These are phyloP conservation scores for Cladosporium sp. DNA, from an alignment of 2,329 filamentous ascomycete species.

Conservation along the genomic window DNA sequence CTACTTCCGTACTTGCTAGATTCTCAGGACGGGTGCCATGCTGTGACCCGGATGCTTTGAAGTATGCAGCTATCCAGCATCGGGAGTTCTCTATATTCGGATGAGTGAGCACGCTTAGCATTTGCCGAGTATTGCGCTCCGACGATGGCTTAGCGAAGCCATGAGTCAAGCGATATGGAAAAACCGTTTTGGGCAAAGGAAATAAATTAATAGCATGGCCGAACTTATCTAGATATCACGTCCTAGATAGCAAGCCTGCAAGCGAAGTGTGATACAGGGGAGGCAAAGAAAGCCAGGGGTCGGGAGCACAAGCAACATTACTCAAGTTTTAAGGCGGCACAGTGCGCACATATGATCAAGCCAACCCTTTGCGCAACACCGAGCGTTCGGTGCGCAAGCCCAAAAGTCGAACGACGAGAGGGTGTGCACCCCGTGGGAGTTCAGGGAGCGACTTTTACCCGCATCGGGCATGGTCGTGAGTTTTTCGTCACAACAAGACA, in stretches of 20 bases:
- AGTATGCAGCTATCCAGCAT: too few relatives aligned
- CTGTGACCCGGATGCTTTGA: too few relatives aligned
- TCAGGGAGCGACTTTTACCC: not conserved
- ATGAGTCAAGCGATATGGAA: not conserved
- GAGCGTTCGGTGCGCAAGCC: too few relatives aligned
- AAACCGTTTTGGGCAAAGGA: not conserved
- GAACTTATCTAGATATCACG: not conserved
- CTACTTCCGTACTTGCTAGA: too few relatives aligned
- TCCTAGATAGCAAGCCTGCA: not conserved
- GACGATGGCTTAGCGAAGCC: too few relatives aligned
- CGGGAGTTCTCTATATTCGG: too few relatives aligned
- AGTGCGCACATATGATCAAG: not conserved
- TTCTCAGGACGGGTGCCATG: too few relatives aligned
- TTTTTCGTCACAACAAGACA: constrained; percentile 7
- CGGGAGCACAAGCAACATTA: not conserved
- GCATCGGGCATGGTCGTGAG: constrained; percentile 1
- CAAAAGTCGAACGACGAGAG: not conserved
- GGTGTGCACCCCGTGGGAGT: not conserved
- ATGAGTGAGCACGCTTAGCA: too few relatives aligned
- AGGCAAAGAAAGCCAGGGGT: not conserved
- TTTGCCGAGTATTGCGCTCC: too few relatives aligned
- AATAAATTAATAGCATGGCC: not conserved
- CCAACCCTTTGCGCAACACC: not conserved
- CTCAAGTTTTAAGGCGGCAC: not conserved
- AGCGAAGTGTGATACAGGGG: not conserved